Percentiles rank a stretch among this genome's conserved stretches.
Evolutionary conservation across 352 stramenopile species (phyloP).

Genomic region (Phytopythium aichiense): DNA sequence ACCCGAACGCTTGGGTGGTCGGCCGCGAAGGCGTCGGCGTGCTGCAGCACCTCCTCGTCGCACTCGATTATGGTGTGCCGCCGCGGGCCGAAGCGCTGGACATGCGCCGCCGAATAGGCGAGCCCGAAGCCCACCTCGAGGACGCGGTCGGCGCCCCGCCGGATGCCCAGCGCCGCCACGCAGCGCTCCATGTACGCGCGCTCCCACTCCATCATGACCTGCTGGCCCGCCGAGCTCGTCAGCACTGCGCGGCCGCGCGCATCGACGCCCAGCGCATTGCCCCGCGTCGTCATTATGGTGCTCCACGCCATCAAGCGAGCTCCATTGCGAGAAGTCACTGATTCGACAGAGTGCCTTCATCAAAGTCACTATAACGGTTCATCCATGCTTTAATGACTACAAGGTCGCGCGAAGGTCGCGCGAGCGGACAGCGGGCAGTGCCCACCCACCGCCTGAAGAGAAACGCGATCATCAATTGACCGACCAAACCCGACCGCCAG

Average conservation of each 20-base stretch:
- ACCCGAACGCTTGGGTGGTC: conserved; percentile 32
- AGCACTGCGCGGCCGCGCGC: conserved; percentile 39
- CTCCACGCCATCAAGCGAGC: neutral
- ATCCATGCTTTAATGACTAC: neutral
- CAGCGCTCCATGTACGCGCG: conserved; percentile 74
- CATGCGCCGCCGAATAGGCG: conserved; percentile 70
- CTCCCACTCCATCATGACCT: conserved; percentile 91
- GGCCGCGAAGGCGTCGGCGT: conserved; percentile 44
- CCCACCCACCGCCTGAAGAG: neutral
- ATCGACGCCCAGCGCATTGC: conserved; percentile 45
- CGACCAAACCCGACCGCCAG: neutral
- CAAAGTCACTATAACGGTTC: neutral
- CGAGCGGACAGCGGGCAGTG: conserved; percentile 2
- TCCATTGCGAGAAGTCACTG: neutral
- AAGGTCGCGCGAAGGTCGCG: conserved; percentile 26
- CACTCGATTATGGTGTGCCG: conserved; percentile 81
- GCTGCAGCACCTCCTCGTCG: conserved; percentile 48
- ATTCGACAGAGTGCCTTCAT: neutral
- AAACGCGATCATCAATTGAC: neutral
- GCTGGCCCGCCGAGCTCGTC: conserved; percentile 65
- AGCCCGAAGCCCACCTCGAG: conserved; percentile 88
- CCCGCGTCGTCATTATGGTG: conserved; percentile 24
- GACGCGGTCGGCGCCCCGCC: conserved; percentile 33
- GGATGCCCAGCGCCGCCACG: conserved; percentile 57
- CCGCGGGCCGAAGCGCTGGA: conserved; percentile 51